These are phyloP conservation scores for Cladosporium cucumerinum DNA, from an alignment of 2,329 filamentous ascomycete species.

Conservation along the genomic window DNA sequence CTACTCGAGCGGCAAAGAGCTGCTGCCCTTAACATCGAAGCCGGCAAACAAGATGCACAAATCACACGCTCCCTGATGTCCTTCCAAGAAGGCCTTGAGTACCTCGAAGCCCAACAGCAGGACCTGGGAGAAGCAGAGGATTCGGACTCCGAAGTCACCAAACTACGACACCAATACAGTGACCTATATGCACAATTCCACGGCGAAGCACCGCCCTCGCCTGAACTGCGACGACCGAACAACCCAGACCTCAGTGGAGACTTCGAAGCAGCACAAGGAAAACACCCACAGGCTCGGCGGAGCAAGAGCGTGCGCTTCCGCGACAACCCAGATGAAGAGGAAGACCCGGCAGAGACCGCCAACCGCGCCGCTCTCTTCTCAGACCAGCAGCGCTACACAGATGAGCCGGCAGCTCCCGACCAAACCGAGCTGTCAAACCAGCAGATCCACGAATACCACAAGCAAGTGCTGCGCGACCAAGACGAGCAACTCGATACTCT, in stretches of 20 bases:
- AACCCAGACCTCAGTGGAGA: conserved; percentile 59
- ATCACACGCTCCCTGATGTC: conserved; percentile 86
- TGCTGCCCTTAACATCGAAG: conserved; percentile 72
- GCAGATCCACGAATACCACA: conserved; percentile 84
- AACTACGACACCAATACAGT: conserved; percentile 69
- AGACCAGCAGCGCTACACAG: conserved; percentile 54
- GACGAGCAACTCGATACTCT: conserved; percentile 89
- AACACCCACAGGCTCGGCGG: conserved; percentile 40
- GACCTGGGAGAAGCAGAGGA: conserved; percentile 59
- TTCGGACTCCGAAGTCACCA: conserved; percentile 57
- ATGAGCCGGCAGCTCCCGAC: conserved; percentile 59
- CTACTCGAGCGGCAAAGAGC: conserved; percentile 88
- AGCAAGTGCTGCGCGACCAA: conserved; percentile 77
- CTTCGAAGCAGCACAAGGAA: conserved; percentile 58
- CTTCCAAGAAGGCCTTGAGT: conserved; percentile 73
- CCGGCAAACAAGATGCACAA: conserved; percentile 79
- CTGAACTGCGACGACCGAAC: conserved; percentile 60
- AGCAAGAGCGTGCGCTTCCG: conserved; percentile 69
- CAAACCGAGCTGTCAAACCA: conserved; percentile 66
- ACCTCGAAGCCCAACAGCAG: conserved; percentile 62
- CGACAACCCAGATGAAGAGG: conserved; percentile 51
- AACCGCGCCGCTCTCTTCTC: conserved; percentile 57
- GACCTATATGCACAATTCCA: conserved; percentile 80
- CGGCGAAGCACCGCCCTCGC: conserved; percentile 53
- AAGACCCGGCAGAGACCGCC: conserved; percentile 48